A percentile compares a stretch with the other conserved stretches of the same genome.
phyloP scores from a whole-genome alignment of 352 stramenopile species.

The Globisporangium perplexum region DNA sequence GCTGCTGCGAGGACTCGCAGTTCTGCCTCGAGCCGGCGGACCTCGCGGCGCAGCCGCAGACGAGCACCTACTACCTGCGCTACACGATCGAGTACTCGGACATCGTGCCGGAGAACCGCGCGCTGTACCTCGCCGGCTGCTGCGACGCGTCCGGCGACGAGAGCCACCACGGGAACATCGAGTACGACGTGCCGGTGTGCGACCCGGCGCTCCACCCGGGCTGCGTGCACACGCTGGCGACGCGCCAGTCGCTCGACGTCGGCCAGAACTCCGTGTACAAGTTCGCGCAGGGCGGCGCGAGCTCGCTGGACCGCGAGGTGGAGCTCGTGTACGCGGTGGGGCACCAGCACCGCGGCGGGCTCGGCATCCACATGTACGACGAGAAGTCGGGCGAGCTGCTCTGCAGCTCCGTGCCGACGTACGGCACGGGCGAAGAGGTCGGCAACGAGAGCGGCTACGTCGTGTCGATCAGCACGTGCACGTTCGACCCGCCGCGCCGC shows the following conservation, averaged over 20 bases:
- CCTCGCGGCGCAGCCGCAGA: constrained; percentile 22
- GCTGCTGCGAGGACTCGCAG: constrained; percentile 69
- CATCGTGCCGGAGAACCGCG: constrained; percentile 44
- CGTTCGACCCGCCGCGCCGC: constrained; percentile 63
- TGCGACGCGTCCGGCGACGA: constrained; percentile 66
- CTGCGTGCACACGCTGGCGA: constrained; percentile 75
- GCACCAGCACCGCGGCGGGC: constrained; percentile 65
- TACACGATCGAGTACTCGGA: constrained; percentile 75
- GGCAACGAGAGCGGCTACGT: constrained; percentile 73
- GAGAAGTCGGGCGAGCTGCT: constrained; percentile 59
- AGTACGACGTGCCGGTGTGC: constrained; percentile 73
- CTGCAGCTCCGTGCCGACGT: constrained; percentile 59
- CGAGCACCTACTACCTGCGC: constrained; percentile 57
- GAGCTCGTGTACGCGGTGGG: constrained; percentile 76
- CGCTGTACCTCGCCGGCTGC: constrained; percentile 62
- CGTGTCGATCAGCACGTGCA: constrained; percentile 66
- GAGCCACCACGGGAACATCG: constrained; percentile 57
- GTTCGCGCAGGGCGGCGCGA: constrained; percentile 13
- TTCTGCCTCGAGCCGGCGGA: constrained; percentile 62
- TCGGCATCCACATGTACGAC: constrained; percentile 74
- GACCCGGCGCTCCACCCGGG: constrained; percentile 58
- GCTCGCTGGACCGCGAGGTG: constrained; percentile 39
- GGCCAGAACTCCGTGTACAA: constrained; percentile 20
- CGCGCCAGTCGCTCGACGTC: constrained; percentile 49
- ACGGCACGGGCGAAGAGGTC: constrained; percentile 48